These are phyloP conservation scores for Cladosporium sp. DNA, from an alignment of 2,329 filamentous ascomycete genomes.

Conservation along the genomic window DNA sequence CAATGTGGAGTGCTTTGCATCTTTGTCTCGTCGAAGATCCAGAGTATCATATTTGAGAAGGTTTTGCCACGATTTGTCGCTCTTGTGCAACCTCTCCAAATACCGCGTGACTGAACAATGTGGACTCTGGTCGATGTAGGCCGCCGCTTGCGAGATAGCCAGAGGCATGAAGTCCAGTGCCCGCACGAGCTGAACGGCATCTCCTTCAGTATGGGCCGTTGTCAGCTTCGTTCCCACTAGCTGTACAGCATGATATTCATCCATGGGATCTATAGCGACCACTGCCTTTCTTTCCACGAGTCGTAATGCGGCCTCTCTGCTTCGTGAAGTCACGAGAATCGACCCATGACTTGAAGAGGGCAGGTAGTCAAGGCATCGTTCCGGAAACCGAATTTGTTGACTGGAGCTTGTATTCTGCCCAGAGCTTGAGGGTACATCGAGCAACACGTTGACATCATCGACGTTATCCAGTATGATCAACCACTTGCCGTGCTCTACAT, in stretches of 20 bases:
- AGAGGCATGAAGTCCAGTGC: constrained; percentile 34
- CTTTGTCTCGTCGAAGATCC: constrained; percentile 11
- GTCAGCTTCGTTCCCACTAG: constrained; percentile 24
- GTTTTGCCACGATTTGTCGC: constrained; percentile 28
- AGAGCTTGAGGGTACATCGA: not conserved
- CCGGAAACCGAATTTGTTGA: not conserved
- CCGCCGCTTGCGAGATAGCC: constrained; percentile 33
- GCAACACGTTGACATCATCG: constrained; percentile 18
- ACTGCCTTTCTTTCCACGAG: constrained; percentile 19
- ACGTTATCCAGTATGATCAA: constrained; percentile 23
- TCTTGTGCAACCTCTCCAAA: constrained; percentile 34
- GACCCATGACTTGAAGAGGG: constrained; percentile 19
- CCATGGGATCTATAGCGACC: constrained; percentile 22
- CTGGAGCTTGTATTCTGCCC: not conserved
- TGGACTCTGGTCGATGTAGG: constrained; percentile 29
- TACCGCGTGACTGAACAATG: constrained; percentile 37
- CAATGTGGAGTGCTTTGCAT: constrained; percentile 10
- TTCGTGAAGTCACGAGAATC: constrained; percentile 21
- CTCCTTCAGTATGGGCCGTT: not conserved
- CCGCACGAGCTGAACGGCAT: constrained; percentile 14
- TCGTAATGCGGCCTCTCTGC: constrained; percentile 14
- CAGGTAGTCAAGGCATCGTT: constrained; percentile 15
- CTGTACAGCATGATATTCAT: constrained; percentile 15
- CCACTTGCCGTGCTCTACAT: constrained; percentile 15
- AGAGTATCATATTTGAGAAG: constrained; percentile 4